Percentiles rank a stretch among this genome's conserved stretches.
Conservation (phyloP, 202 grass and related monocot species). For the Eragrostis tef region DNA sequence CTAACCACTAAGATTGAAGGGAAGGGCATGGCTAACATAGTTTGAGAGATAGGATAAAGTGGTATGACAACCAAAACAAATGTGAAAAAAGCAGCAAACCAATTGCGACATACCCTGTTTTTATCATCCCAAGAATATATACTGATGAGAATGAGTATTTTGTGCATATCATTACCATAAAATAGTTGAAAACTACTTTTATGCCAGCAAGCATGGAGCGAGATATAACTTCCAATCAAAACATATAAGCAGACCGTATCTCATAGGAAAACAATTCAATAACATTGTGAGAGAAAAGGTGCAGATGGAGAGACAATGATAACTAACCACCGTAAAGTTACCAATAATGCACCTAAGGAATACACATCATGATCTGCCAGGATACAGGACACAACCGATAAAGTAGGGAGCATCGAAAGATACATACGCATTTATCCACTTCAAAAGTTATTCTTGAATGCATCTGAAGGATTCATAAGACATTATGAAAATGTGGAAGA, state of each 20-base stretch:
- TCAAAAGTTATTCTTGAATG: conserved; percentile 40
- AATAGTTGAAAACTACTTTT: not conserved
- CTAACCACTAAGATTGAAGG: too few relatives aligned
- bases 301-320: conserved; percentile 33
- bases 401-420: conserved; percentile 26
- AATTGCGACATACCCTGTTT: too few relatives aligned
- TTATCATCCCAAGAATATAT: not conserved
- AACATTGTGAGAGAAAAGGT: conserved; percentile 36
- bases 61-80: too few relatives aligned
- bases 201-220: not conserved
- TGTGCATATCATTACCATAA: conserved; percentile 1
- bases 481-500: conserved; percentile 13
- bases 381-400: conserved; percentile 32
- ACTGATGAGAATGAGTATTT: not conserved
- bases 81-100: too few relatives aligned
- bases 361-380: conserved; percentile 9
- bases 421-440: conserved; percentile 37
- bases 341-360: conserved; percentile 50
- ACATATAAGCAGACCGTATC: conserved; percentile 5
- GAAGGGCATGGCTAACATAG: too few relatives aligned
- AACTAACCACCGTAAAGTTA: conserved; percentile 48
- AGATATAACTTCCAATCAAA: conserved; percentile 19
- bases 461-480: conserved; percentile 29
- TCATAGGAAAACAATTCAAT: conserved; percentile 16
- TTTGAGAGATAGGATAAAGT: too few relatives aligned